Percentiles rank a stretch among this genome's conserved stretches.
Evolutionary conservation across 257 asterid genomes (phyloP).

Genomic region (Petrea volubilis): DNA sequence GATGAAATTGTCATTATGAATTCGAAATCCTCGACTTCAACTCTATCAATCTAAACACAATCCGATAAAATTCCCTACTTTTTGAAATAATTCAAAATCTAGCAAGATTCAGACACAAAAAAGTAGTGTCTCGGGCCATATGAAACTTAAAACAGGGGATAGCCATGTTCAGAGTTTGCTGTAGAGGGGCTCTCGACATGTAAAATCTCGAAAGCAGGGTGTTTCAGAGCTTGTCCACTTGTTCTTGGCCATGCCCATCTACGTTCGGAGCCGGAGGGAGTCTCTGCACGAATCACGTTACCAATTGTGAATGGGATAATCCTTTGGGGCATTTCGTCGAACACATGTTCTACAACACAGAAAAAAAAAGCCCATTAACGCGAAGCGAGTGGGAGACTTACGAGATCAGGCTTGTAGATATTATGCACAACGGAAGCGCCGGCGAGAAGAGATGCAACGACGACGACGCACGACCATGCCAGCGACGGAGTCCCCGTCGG

Average conservation of each 20-base stretch:
- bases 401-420: constrained; percentile 79
- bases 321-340: constrained; percentile 46
- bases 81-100: too few relatives aligned
- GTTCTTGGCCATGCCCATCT: constrained; percentile 30
- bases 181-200: neutral
- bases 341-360: constrained; percentile 29
- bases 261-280: constrained; percentile 35
- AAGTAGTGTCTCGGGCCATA: neutral
- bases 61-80: too few relatives aligned
- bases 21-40: too few relatives aligned
- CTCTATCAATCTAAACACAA: too few relatives aligned
- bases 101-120: too few relatives aligned
- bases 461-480: constrained; percentile 73
- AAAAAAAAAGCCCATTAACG: neutral
- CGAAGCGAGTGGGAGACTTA: neutral
- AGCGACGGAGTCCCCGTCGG: constrained; percentile 85
- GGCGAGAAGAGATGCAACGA: constrained; percentile 68
- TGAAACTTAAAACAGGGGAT: neutral
- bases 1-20: too few relatives aligned
- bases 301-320: neutral
- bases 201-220: neutral
- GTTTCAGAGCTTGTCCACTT: constrained; percentile 29
- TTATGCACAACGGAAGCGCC: constrained; percentile 85
- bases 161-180: neutral
- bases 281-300: constrained; percentile 31